Conservation (phyloP, 768 basidiomycete genomes). For the Suillus subaureus region DNA sequence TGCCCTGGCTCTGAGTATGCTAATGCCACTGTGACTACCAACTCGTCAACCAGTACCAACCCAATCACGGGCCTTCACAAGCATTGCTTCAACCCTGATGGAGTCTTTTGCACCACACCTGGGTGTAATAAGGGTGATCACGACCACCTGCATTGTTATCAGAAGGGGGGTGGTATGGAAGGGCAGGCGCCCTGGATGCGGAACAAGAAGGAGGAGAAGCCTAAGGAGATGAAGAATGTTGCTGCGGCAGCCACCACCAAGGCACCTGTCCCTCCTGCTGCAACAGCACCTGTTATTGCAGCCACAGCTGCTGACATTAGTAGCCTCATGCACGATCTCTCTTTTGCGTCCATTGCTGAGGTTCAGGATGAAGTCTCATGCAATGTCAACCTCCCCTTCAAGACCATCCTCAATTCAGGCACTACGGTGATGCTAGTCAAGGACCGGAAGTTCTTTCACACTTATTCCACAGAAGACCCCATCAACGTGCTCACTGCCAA, state of each 20-base stretch:
- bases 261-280: no score
- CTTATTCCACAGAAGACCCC: not conserved
- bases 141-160: constrained; percentile 4
- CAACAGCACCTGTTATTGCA: not conserved
- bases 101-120: not conserved
- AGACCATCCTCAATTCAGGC: not conserved
- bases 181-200: not conserved
- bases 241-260: not conserved
- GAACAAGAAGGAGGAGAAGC: not conserved
- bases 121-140: not conserved
- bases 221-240: not conserved
- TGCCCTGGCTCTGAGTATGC: not conserved
- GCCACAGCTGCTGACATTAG: not conserved
- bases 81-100: no score
- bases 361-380: not conserved
- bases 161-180: constrained; percentile 12
- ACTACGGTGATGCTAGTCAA: not conserved
- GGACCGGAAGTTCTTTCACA: not conserved
- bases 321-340: not conserved
- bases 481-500: not conserved
- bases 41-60: no score
- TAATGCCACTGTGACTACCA: no score
- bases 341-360: not conserved
- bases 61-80: no score
- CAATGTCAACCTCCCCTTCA: not conserved